Conservation (phyloP, 768 basidiomycete species). For the Thelephora ganbajun region DNA sequence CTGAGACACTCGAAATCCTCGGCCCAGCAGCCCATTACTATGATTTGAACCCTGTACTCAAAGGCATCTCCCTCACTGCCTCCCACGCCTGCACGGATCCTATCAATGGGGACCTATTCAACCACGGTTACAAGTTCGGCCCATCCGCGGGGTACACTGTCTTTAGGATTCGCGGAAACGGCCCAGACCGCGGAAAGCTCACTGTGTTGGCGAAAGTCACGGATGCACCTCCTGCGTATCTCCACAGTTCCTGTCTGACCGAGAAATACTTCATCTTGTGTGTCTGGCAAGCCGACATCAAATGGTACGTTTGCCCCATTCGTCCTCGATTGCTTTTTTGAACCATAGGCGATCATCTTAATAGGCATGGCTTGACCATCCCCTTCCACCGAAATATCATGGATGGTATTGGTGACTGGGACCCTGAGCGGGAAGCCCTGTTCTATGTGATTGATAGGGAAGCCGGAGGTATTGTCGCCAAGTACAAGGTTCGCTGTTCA, state of each 20-base stretch:
- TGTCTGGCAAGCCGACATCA: conserved; percentile 18
- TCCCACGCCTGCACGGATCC: conserved; percentile 25
- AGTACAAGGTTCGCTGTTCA: conserved; percentile 15
- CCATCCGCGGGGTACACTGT: conserved; percentile 15
- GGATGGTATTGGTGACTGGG: conserved; percentile 19
- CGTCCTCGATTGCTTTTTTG: not conserved
- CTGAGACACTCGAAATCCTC: conserved; percentile 24
- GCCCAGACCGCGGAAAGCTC: conserved; percentile 10
- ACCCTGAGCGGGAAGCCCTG: conserved; percentile 14
- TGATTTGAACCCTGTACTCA: conserved; percentile 19
- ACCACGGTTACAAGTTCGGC: conserved; percentile 21
- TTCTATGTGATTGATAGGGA: conserved; percentile 27
- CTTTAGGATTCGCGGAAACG: conserved; percentile 17
- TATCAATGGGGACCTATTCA: conserved; percentile 21
- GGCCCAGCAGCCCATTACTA: conserved; percentile 14
- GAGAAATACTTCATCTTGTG: conserved; percentile 23
- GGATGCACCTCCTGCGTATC: conserved; percentile 24
- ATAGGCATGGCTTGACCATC: conserved; percentile 10
- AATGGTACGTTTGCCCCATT: conserved; percentile 2
- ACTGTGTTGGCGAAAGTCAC: conserved; percentile 22
- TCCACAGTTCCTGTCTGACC: conserved; percentile 25
- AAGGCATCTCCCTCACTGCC: conserved; percentile 17
- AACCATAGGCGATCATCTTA: not conserved
- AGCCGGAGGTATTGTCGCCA: conserved; percentile 21
- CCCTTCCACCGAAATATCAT: conserved; percentile 19